Percentiles rank a stretch among this genome's conserved stretches.
Evolutionary conservation across 176 grass and related monocot species (phyloP).

Genomic region (Ensete ventricosum): DNA sequence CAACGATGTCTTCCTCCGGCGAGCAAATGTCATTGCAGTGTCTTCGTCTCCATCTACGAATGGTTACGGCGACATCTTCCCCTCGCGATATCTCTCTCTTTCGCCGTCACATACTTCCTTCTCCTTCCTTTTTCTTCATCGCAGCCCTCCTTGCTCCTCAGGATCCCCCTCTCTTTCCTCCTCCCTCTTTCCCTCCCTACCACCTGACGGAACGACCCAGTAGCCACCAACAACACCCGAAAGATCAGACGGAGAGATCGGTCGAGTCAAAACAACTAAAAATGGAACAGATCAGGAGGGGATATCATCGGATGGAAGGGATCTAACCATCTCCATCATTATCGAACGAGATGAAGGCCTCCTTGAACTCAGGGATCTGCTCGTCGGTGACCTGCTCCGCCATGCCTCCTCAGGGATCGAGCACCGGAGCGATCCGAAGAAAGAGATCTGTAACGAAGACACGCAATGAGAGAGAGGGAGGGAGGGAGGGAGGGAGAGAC

Average conservation of each 20-base stretch:
- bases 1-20: too few relatives aligned
- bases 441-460: neutral
- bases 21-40: too few relatives aligned
- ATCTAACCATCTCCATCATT: neutral
- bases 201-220: too few relatives aligned
- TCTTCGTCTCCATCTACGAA: too few relatives aligned
- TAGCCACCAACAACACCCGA: neutral
- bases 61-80: too few relatives aligned
- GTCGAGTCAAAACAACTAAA: neutral
- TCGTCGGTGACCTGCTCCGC: neutral
- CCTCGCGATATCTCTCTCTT: too few relatives aligned
- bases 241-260: neutral
- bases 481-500: neutral
- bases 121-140: too few relatives aligned
- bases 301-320: neutral
- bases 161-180: too few relatives aligned
- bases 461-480: neutral
- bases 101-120: too few relatives aligned
- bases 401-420: neutral
- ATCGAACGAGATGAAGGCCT: neutral
- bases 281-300: neutral
- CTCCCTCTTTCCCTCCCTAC: too few relatives aligned
- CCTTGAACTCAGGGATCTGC: conserved; percentile 3
- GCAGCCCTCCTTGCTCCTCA: too few relatives aligned
- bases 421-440: neutral